Conservation (phyloP, 2,329 filamentous ascomycete genomes). For the Apiospora rasikravindrae region DNA sequence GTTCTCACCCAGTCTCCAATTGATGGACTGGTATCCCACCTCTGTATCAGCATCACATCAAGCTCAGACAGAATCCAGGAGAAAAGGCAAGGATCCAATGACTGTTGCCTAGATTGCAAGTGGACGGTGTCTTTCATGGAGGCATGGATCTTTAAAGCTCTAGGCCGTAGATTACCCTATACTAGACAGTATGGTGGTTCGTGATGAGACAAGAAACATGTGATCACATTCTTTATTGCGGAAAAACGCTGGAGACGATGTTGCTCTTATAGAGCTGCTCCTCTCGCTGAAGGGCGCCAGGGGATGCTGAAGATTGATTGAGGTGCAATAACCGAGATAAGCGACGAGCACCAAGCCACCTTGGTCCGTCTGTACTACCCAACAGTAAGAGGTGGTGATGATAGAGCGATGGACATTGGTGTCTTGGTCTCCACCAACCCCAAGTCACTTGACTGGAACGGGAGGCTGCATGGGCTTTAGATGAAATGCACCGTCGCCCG, state of each 20-base stretch:
- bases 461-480: not conserved
- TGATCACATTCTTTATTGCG: constrained; percentile 2
- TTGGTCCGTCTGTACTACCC: not conserved
- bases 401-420: not conserved
- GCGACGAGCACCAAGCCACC: not conserved
- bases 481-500: not conserved
- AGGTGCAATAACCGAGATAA: constrained; percentile 3
- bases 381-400: not conserved
- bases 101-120: not conserved
- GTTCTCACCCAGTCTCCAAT: not conserved
- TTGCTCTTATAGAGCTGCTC: not conserved
- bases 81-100: not conserved
- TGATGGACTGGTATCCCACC: no score
- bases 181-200: not conserved
- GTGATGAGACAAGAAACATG: not conserved
- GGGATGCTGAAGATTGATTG: not conserved
- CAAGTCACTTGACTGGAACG: constrained; percentile 14
- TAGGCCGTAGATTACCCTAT: not conserved
- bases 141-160: not conserved
- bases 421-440: not conserved
- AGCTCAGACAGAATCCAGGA: not conserved
- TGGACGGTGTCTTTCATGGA: not conserved
- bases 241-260: not conserved
- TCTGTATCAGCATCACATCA: not conserved
- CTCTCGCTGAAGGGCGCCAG: not conserved